phyloP scores from a whole-genome alignment of 2,329 filamentous ascomycete species.

The Colletotrichum abscissum region DNA sequence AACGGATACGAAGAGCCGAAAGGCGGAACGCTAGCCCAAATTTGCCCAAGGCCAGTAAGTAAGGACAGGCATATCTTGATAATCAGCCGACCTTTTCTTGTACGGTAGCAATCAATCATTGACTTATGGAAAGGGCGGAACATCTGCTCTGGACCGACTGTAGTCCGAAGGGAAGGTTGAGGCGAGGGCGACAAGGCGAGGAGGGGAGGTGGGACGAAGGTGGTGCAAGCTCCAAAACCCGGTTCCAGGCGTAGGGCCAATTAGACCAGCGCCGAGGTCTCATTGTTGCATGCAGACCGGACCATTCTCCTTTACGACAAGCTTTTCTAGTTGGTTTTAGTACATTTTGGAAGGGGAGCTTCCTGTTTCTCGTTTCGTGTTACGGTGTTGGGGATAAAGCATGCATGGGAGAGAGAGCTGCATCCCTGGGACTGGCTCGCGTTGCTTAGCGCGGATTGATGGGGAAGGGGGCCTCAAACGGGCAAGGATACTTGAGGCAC shows the following conservation, averaged over 20 bases:
- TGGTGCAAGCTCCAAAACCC: neutral
- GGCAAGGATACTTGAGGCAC: constrained; percentile 2
- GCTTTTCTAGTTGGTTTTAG: constrained; percentile 8
- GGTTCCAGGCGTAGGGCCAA: neutral
- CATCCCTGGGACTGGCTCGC: neutral
- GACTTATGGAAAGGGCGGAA: neutral
- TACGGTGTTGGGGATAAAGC: neutral
- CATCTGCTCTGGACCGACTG: neutral
- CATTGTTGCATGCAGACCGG: constrained; percentile 1
- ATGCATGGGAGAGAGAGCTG: neutral
- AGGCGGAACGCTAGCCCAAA: constrained; percentile 9
- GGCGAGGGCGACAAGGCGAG: constrained; percentile 2
- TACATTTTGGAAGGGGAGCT: neutral
- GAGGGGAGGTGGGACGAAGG: neutral
- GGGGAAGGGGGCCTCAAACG: neutral
- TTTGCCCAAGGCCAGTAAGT: neutral
- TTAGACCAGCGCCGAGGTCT: neutral
- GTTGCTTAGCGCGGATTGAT: constrained; percentile 1
- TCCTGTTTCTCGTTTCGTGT: constrained; percentile 8
- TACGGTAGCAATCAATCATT: neutral
- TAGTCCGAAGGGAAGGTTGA: constrained; percentile 5
- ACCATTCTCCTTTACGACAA: neutral
- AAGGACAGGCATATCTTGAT: constrained; percentile 14
- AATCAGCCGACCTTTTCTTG: constrained; percentile 14
- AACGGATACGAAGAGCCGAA: neutral